These are phyloP conservation scores for Paxillus involutus DNA, from an alignment of 768 basidiomycete genomes.

Conservation along the genomic window DNA sequence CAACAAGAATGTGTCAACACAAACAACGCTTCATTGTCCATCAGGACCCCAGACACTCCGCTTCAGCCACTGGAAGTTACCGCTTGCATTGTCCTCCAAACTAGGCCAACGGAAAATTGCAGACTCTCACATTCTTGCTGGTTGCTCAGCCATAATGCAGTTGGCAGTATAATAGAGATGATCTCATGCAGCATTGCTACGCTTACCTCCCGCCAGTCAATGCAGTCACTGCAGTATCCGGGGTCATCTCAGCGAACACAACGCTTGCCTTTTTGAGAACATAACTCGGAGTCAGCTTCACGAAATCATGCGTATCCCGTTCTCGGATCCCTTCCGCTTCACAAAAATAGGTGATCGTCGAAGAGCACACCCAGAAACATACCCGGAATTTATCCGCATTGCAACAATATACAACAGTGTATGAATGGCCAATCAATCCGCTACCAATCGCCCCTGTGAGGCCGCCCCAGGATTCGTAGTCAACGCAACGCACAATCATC, in stretches of 20 bases:
- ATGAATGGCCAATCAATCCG: background rate
- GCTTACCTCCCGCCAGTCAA: background rate
- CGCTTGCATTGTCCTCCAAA: conserved; percentile 4
- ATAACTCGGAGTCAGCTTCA: no score
- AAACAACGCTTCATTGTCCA: conserved; percentile 14
- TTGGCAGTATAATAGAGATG: background rate
- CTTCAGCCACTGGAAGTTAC: conserved; percentile 1
- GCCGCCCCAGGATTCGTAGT: background rate
- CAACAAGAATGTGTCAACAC: background rate
- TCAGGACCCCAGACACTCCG: conserved; percentile 10
- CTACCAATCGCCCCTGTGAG: no score
- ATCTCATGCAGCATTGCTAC: background rate
- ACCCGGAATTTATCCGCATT: background rate
- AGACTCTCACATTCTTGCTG: background rate
- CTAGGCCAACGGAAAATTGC: background rate
- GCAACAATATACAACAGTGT: background rate
- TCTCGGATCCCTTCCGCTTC: no score
- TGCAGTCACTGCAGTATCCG: background rate
- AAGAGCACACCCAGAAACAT: no score
- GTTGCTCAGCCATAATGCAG: background rate
- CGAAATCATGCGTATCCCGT: no score
- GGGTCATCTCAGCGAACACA: conserved; percentile 14
- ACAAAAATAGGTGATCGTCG: no score
- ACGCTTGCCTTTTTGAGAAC: conserved; percentile 22
- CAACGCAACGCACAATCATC: background rate